Conservation (phyloP, 192 early-diverging fungal species). For the Coemansia sp. region DNA sequence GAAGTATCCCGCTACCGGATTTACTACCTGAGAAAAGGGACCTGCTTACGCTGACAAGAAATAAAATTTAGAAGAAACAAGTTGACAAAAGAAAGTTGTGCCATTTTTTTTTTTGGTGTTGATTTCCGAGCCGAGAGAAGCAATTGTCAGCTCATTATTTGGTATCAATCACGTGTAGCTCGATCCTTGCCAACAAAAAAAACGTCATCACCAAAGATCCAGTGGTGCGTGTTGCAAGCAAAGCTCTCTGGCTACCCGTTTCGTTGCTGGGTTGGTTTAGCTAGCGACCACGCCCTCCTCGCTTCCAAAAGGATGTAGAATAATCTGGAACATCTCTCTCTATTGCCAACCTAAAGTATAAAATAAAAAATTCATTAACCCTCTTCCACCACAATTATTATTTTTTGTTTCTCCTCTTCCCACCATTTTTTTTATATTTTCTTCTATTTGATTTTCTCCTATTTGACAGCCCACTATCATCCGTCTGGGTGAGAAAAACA, state of each 20-base stretch:
- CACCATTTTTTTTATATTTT: neutral
- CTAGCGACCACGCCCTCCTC: neutral
- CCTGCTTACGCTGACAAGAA: slow-evolving; percentile 2
- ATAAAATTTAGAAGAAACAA: neutral
- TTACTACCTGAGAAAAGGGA: slow-evolving; percentile 3
- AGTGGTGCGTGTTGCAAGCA: neutral
- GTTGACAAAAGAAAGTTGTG: neutral
- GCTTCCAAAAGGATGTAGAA: neutral
- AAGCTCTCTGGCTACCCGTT: no score
- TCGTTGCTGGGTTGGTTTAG: no score
- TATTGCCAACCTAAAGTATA: no score
- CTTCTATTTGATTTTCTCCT: neutral
- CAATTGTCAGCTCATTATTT: neutral
- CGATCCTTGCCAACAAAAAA: neutral
- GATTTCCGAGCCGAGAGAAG: neutral
- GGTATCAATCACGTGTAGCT: neutral
- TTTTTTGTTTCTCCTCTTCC: neutral
- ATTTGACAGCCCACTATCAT: neutral
- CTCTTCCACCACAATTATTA: neutral
- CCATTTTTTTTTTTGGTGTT: neutral
- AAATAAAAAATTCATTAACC: no score
- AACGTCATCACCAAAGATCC: neutral
- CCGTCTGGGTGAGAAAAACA: neutral
- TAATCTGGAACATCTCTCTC: neutral
- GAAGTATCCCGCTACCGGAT: neutral